phyloP scores from a whole-genome alignment of 2,329 filamentous ascomycete species.

The Phialophora chinensis region DNA sequence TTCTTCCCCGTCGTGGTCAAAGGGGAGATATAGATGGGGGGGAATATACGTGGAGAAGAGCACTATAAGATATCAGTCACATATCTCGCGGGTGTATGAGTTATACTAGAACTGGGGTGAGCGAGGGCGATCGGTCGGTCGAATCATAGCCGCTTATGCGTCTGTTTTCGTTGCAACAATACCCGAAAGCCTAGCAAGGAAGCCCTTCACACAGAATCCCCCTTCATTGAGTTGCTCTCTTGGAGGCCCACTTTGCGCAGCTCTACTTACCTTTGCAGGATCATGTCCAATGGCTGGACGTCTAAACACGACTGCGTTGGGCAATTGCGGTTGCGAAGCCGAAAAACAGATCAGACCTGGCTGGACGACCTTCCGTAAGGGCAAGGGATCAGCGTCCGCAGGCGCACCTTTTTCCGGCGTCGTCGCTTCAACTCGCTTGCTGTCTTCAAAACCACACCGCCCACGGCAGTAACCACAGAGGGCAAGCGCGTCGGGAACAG shows the following conservation, averaged over 20 bases:
- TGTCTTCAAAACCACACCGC: slow-evolving; percentile 6
- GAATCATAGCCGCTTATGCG: slow-evolving; percentile 8
- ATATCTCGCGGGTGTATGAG: background rate
- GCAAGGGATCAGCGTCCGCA: slow-evolving; percentile 11
- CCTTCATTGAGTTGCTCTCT: background rate
- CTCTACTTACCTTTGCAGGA: background rate
- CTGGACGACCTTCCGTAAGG: background rate
- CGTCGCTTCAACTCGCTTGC: slow-evolving; percentile 9
- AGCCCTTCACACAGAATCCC: background rate
- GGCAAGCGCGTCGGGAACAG: background rate
- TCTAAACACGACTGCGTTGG: slow-evolving; percentile 4
- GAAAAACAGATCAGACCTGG: background rate
- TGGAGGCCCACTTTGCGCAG: background rate
- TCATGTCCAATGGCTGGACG: background rate
- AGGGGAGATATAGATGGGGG: background rate
- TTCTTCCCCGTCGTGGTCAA: slow-evolving; percentile 2
- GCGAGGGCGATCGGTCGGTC: background rate
- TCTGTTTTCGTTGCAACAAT: background rate
- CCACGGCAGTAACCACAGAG: slow-evolving; percentile 1
- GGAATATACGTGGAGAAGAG: background rate
- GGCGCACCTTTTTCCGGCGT: background rate
- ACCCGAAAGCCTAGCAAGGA: background rate
- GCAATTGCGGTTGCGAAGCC: background rate
- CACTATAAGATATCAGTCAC: slow-evolving; percentile 5
- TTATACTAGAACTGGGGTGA: background rate